Base-by-base conservation (phyloP, 2,329 filamentous ascomycete species). In the Aureobasidium musti region DNA sequence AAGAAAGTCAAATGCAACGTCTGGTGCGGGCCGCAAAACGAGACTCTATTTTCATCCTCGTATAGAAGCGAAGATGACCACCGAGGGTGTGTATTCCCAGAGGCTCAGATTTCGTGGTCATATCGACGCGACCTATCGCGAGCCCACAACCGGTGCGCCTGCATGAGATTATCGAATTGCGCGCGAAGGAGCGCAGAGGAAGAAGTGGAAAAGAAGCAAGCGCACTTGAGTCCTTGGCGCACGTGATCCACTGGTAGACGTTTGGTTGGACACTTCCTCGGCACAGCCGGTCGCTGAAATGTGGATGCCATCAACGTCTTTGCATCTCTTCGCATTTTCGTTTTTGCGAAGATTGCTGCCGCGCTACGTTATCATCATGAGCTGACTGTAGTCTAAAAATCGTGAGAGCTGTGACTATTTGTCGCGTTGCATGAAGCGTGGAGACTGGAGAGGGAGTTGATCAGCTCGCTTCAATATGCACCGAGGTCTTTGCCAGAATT, bases 1-100 rank as follows among this genome's bases (percentile, higher is more conserved):
- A 21, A 37, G 47, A 52, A 64, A 54, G 61, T 37, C 49, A 64
- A 45, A 43, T 23, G 37, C 8, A 63, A 63, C 60, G 60, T 52
- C 49, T 33, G 17, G 23, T 39, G 33, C 47, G 47, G 43, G 13
- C 28, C 47, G 47, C 5, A 30, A 52, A 10, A 52, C 6, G 30
- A 47, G 13, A 23, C 60, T 52, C 61, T 64, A 64, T 54, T 53
- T 37, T 19, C 52, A 45, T 10, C 61, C 23, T 37, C 47, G 35
- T 41, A 26, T 23, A 13, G 61, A 26, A 45, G 49, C 37, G 47
- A 54, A 33, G 7, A 19, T 13, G 49, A 33, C 49, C 17, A 52
- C 49, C 21, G 28, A 21, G 28, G 6, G 6, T 35, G 6, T 35
- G 49, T 52, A 8, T 5, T 21, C n/a, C 2, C n/a, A 26, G 11